Evolutionary conservation across 2,329 filamentous ascomycete genomes (phyloP).

Genomic region (Didymella sp.): DNA sequence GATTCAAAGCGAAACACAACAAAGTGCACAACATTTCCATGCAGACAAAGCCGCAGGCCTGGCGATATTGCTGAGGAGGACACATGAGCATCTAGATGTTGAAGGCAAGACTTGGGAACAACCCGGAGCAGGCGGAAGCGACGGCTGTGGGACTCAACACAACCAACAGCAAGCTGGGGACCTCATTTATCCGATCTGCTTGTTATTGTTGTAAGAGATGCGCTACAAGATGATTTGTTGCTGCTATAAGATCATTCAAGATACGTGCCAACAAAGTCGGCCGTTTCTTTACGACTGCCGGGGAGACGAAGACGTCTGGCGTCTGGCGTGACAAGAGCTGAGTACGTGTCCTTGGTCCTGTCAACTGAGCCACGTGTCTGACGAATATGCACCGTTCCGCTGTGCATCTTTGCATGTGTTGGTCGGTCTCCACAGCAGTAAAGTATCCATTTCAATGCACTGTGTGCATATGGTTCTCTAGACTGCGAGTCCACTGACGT

Average conservation of each 20-base stretch:
- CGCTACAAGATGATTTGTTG: background rate
- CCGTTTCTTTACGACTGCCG: background rate
- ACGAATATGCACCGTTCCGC: background rate
- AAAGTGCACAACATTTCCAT: background rate
- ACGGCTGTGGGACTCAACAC: background rate
- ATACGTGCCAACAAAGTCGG: background rate
- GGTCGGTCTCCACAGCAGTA: background rate
- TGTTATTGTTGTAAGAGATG: background rate
- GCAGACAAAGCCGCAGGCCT: background rate
- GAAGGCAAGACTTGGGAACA: background rate
- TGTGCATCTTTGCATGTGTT: background rate
- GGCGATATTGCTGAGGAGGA: background rate
- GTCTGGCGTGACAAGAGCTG: background rate
- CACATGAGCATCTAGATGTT: background rate
- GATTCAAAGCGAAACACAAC: background rate
- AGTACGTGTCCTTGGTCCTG: background rate
- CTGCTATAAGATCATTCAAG: too few relatives aligned
- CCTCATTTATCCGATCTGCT: background rate
- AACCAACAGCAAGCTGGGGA: background rate
- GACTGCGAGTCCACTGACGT: slow-evolving; percentile 1
- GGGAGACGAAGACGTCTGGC: too few relatives aligned
- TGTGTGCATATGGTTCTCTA: background rate
- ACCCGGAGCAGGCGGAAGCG: background rate
- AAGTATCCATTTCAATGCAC: slow-evolving; percentile 5
- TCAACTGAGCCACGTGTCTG: background rate